Conservation (phyloP, 202 grass and related monocot species). For the Schoenoplectus tabernaemontani region DNA sequence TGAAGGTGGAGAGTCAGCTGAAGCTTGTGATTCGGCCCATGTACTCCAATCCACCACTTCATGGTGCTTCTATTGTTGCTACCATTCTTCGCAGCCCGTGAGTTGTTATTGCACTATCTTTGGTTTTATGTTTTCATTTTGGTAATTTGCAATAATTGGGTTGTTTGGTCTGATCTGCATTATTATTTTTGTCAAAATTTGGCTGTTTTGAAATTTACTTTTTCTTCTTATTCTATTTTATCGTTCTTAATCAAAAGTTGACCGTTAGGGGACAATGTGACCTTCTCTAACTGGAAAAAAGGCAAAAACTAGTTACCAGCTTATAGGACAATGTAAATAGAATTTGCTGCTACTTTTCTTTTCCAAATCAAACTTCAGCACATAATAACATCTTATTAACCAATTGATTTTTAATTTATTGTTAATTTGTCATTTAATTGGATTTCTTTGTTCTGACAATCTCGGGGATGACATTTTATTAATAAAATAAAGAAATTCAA, state of each 20-base stretch:
- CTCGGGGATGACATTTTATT: not conserved
- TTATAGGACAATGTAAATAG: not conserved
- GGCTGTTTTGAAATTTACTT: not conserved
- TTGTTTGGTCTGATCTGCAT: not conserved
- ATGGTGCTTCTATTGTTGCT: conserved; percentile 89
- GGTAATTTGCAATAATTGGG: not conserved
- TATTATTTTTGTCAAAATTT: not conserved
- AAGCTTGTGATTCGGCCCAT: conserved; percentile 99
- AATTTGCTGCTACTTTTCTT: not conserved
- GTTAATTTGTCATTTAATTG: not conserved
- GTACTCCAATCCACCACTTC: conserved; percentile 97
- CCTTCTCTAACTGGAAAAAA: not conserved
- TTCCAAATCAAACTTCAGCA: not conserved
- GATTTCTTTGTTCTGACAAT: not conserved
- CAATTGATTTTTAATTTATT: not conserved
- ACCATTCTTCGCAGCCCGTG: conserved; percentile 82
- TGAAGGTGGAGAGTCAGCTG: conserved; percentile 94
- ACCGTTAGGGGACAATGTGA: not conserved
- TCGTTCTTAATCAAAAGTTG: not conserved
- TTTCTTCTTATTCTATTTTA: not conserved
- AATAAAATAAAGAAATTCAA: too few species aligned
- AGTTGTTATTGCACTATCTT: conserved; percentile 1
- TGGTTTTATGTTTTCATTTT: not conserved
- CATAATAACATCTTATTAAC: not conserved
- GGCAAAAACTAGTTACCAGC: not conserved